These are phyloP conservation scores for Phialemonium atrogriseum DNA, from an alignment of 2,329 filamentous ascomycete genomes.

Conservation along the genomic window DNA sequence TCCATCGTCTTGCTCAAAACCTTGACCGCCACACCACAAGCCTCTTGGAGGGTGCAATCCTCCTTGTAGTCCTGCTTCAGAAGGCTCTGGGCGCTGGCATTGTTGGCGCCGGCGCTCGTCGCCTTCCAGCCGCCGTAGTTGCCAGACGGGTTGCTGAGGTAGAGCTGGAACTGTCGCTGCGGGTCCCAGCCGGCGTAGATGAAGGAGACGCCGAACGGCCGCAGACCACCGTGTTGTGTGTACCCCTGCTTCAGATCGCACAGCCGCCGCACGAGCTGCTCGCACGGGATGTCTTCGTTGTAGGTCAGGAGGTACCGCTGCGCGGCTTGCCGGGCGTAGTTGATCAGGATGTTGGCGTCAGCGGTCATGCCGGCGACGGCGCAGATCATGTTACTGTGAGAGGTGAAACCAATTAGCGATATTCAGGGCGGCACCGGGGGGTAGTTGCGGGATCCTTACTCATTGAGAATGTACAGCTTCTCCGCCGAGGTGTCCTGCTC, in stretches of 20 bases:
- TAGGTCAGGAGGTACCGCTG: conserved; percentile 98
- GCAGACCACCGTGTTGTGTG: conserved; percentile 96
- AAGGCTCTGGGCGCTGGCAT: conserved; percentile 91
- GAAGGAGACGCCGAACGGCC: conserved; percentile 97
- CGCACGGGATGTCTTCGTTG: conserved; percentile 99
- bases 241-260: conserved; percentile 99
- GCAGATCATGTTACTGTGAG: conserved; percentile 93
- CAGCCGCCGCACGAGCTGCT: conserved; percentile 91
- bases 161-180: conserved; percentile 94
- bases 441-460: conserved; percentile 49
- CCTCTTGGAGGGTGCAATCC: conserved; percentile 91
- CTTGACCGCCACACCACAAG: conserved; percentile 95
- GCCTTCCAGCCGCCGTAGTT: conserved; percentile 99
- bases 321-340: conserved; percentile 94
- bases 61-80: conserved; percentile 99
- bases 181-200: conserved; percentile 99
- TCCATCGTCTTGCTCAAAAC: conserved; percentile 99
- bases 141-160: conserved; percentile 96
- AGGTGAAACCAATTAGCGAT: conserved; percentile 8
- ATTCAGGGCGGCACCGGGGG: neutral
- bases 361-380: conserved; percentile 98
- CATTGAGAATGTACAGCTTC: conserved; percentile 99
- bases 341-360: conserved; percentile 99
- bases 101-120: conserved; percentile 95
- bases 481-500: conserved; percentile 99